Base-by-base conservation (phyloP, 768 basidiomycete species). In the Lentinula aciculospora region DNA sequence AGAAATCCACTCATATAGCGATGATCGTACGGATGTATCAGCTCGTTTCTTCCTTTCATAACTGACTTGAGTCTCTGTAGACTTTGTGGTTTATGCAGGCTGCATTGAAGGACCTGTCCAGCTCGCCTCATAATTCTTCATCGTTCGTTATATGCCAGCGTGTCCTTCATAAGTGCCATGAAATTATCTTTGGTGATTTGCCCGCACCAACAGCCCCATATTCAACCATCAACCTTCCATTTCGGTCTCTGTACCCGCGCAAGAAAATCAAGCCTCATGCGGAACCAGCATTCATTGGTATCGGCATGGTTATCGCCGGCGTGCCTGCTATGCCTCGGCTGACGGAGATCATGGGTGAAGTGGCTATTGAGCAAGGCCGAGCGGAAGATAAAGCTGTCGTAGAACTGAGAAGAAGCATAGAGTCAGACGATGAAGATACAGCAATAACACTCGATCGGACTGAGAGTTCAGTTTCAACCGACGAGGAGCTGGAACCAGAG, bases 1-100 rank as follows among this genome's bases (percentile, higher is more conserved):
- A 93, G 68, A 85, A 88, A 63, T 96, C 94, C 32, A 94, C 95
- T 0, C 97, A 98, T 71, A 84, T 98, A 53, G 93, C 94, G 56
- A 89, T 99, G 82, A 83, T 95, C 61, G 96, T 97, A 66, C 42
- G 28, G 47, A 39, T 32, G 34, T 64, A 53, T 50, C 4, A 39
- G 9, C 21, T 23, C 21, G 42, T 55, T 60, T 59, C 58, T 53
- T 67, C 62, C 47, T 62, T 34, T 60, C 44, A 19, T 29, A 61
- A 60, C 55, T 55, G 37, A 58, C 34, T 29, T 47, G 65, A 32
- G 63, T 48, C 27, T 23, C 27, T 49, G 67, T 15, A 95, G 94
- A 98, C 97, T 0, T 74, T 99, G 45, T 98, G 96, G 94, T 97
- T 95, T 72, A 95, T 98, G 89, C 97, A 98, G 81, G 92, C 96